These are phyloP conservation scores for Jacaranda copaia DNA, from an alignment of 257 asterid genomes.

Conservation along the genomic window DNA sequence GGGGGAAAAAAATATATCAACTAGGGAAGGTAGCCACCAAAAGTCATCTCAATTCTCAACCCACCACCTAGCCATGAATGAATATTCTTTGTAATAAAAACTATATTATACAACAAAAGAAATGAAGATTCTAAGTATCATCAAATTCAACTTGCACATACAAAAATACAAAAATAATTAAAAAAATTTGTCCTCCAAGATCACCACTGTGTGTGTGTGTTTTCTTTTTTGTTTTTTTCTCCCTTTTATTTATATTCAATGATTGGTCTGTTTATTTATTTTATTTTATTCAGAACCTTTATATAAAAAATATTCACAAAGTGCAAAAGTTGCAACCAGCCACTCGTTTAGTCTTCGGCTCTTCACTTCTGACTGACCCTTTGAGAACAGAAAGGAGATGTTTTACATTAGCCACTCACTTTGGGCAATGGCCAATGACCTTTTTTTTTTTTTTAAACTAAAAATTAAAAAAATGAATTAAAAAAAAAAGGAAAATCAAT, in stretches of 20 bases:
- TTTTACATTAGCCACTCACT: conserved; percentile 43
- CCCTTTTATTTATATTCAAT: conserved; percentile 18
- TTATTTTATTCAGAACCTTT: not conserved
- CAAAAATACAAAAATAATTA: not conserved
- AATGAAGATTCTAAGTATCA: conserved; percentile 41
- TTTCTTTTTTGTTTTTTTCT: not conserved
- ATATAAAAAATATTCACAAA: conserved; percentile 8
- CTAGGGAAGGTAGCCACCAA: too few species aligned
- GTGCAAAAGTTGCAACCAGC: conserved; percentile 33
- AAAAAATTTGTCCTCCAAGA: conserved; percentile 22
- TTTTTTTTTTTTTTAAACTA: not conserved
- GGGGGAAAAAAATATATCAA: not conserved
- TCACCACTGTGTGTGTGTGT: conserved; percentile 17
- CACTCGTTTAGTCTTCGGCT: conserved; percentile 18
- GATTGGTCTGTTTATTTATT: conserved; percentile 7
- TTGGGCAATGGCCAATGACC: conserved; percentile 46
- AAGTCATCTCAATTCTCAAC: conserved; percentile 7
- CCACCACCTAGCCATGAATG: conserved; percentile 28
- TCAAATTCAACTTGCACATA: conserved; percentile 28
- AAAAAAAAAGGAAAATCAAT: too few species aligned
- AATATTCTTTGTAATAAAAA: conserved; percentile 33
- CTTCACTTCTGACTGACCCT: conserved; percentile 44
- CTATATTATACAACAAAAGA: not conserved
- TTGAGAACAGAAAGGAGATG: conserved; percentile 49
- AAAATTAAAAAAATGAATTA: not conserved